Evolutionary conservation across 2,329 filamentous ascomycete genomes (phyloP).

Genomic region (Aspergillus texensis): DNA sequence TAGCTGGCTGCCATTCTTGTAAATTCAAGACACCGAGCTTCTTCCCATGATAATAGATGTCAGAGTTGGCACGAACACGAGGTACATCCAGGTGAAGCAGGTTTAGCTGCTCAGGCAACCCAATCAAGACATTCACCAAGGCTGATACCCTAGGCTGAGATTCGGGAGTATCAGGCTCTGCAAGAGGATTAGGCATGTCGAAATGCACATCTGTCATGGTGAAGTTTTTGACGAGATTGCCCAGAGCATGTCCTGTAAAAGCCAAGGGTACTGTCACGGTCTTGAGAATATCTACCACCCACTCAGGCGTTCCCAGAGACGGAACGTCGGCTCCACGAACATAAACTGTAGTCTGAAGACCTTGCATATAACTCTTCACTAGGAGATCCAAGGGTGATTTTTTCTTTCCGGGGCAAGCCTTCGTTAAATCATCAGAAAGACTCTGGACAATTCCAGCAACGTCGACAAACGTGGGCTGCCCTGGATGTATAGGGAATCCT

Average conservation of each 20-base stretch:
- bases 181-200: slow-evolving; percentile 76
- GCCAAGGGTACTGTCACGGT: slow-evolving; percentile 83
- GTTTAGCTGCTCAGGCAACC: slow-evolving; percentile 82
- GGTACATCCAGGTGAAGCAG: slow-evolving; percentile 81
- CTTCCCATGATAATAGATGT: slow-evolving; percentile 75
- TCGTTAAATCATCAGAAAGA: slow-evolving; percentile 72
- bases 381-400: slow-evolving; percentile 84
- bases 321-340: slow-evolving; percentile 75
- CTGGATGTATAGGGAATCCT: slow-evolving; percentile 67
- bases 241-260: slow-evolving; percentile 79
- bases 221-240: slow-evolving; percentile 84
- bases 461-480: slow-evolving; percentile 67
- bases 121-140: slow-evolving; percentile 76
- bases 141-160: slow-evolving; percentile 80
- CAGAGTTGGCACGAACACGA: slow-evolving; percentile 72
- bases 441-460: slow-evolving; percentile 72
- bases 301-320: slow-evolving; percentile 70
- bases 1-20: slow-evolving; percentile 79
- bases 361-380: slow-evolving; percentile 78
- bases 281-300: slow-evolving; percentile 78
- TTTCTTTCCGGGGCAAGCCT: slow-evolving; percentile 72
- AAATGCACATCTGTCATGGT: slow-evolving; percentile 85
- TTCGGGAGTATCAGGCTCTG: slow-evolving; percentile 72
- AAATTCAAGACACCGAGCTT: slow-evolving; percentile 83
- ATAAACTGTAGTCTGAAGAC: slow-evolving; percentile 76